These are phyloP conservation scores for Puccinia hordei DNA, from an alignment of 1,284 basidiomycete species.

Conservation along the genomic window DNA sequence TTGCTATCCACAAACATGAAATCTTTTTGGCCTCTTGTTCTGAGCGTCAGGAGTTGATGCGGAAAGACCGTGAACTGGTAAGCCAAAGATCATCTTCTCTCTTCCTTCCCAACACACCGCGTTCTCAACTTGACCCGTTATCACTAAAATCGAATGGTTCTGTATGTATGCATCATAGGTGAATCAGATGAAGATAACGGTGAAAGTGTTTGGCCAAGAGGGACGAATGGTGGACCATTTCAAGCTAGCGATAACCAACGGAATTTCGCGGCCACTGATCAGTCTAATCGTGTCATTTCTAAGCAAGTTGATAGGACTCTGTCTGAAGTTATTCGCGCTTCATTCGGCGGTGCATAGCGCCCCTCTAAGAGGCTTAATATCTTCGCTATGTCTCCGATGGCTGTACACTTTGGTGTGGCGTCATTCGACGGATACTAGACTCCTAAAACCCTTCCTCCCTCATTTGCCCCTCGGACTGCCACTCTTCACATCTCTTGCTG, in stretches of 20 bases:
- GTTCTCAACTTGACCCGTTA: too few species aligned
- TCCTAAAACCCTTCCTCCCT: too few species aligned
- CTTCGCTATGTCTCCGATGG: not conserved
- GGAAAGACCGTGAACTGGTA: conserved; percentile 18
- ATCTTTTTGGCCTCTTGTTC: conserved; percentile 18
- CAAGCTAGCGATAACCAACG: not conserved
- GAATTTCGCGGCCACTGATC: conserved; percentile 22
- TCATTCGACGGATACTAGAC: too few species aligned
- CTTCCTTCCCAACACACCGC: not conserved
- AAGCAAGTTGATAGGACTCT: conserved; percentile 2
- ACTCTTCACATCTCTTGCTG: too few species aligned
- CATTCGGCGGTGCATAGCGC: not conserved
- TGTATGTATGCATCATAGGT: not conserved
- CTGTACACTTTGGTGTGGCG: too few species aligned
- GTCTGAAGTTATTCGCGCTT: not conserved
- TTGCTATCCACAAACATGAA: conserved; percentile 3
- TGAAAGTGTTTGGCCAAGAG: conserved; percentile 17
- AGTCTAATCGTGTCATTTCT: not conserved
- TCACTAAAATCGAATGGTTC: not conserved
- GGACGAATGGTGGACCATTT: not conserved
- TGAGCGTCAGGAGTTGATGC: conserved; percentile 19
- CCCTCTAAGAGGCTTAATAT: not conserved
- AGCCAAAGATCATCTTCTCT: not conserved
- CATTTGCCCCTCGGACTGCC: too few species aligned
- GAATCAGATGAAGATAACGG: conserved; percentile 14